phyloP scores from a whole-genome alignment of 805 yeast species.

The Ogataea zsoltii region DNA sequence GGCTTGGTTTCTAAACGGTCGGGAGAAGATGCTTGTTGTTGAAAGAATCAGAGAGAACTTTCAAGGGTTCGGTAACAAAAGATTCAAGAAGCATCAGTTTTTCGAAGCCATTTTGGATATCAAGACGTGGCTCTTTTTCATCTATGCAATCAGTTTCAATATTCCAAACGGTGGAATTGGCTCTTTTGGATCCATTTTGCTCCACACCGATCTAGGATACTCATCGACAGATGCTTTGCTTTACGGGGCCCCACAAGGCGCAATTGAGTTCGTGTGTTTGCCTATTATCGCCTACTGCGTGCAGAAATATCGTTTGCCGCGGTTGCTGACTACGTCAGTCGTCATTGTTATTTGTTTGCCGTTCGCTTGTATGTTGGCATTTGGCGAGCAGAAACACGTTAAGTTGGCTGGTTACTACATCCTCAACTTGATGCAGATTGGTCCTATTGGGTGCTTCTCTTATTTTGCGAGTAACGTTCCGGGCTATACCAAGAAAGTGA shows the following conservation, averaged over 20 bases:
- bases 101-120: constrained; percentile 31
- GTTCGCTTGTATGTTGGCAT: constrained; percentile 34
- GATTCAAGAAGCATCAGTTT: constrained; percentile 31
- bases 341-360: constrained; percentile 23
- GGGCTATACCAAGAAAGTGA: constrained; percentile 69
- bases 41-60: constrained; percentile 27
- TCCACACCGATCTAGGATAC: constrained; percentile 39
- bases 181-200: constrained; percentile 45
- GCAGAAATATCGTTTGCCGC: constrained; percentile 27
- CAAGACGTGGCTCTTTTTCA: constrained; percentile 48
- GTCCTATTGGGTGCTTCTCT: constrained; percentile 26
- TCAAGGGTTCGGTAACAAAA: constrained; percentile 30
- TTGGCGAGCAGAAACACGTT: constrained; percentile 18
- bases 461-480: constrained; percentile 43
- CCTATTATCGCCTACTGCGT: constrained; percentile 19
- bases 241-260: constrained; percentile 39
- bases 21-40: constrained; percentile 38
- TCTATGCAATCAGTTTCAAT: constrained; percentile 39
- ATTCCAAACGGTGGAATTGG: constrained; percentile 59
- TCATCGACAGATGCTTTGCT: constrained; percentile 27
- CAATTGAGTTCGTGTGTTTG: constrained; percentile 36
- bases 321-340: constrained; percentile 33
- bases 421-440: constrained; percentile 14
- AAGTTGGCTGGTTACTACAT: constrained; percentile 32
- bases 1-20: constrained; percentile 41